A percentile compares a stretch with the other conserved stretches of the same genome.
Conservation (phyloP, 352 stramenopile species). For the Phytophthora vignae region DNA sequence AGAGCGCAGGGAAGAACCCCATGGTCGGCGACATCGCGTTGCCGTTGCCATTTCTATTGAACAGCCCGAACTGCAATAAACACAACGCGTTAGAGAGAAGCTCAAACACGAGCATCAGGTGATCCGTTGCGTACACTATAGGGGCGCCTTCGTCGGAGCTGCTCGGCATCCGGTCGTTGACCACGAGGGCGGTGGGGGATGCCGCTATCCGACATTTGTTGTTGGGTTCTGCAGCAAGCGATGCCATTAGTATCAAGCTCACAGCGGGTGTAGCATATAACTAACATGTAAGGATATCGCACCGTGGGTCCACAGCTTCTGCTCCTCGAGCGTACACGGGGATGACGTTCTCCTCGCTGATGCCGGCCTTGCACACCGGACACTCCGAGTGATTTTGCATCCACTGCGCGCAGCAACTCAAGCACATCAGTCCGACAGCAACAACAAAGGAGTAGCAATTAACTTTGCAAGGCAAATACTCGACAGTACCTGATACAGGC, state of each 20-base stretch:
- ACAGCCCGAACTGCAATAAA: slow-evolving; percentile 46
- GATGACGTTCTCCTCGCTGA: slow-evolving; percentile 91
- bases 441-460: neutral
- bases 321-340: slow-evolving; percentile 85
- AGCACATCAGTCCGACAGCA: slow-evolving; percentile 1
- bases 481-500: slow-evolving; percentile 78
- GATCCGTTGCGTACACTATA: slow-evolving; percentile 45
- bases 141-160: slow-evolving; percentile 57
- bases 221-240: slow-evolving; percentile 31
- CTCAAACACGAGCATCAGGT: neutral
- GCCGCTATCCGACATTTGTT: slow-evolving; percentile 31
- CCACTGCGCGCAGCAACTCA: slow-evolving; percentile 46
- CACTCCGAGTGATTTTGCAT: slow-evolving; percentile 86
- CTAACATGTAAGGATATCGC: neutral
- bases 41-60: slow-evolving; percentile 44
- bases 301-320: slow-evolving; percentile 76
- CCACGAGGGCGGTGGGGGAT: slow-evolving; percentile 69
- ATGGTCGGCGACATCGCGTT: slow-evolving; percentile 69
- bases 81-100: neutral
- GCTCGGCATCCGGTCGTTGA: slow-evolving; percentile 69
- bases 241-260: neutral
- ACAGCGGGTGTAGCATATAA: neutral
- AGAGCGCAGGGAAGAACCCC: slow-evolving; percentile 88
- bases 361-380: slow-evolving; percentile 92
- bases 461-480: neutral